Evolutionary conservation across 345 rosid species (phyloP).

Genomic region (Euphorbia tirucalli): DNA sequence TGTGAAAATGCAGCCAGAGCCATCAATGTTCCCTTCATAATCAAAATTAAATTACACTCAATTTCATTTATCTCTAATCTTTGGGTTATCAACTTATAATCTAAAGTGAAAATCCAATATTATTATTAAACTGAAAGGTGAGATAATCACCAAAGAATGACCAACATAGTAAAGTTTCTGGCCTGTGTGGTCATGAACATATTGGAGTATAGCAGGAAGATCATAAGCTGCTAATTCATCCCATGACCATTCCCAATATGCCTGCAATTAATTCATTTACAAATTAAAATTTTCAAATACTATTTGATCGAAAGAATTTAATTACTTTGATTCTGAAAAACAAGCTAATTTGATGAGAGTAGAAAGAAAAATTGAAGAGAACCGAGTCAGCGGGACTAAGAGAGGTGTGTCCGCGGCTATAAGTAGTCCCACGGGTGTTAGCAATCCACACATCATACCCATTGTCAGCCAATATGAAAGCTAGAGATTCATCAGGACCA

Average conservation of each 20-base stretch:
- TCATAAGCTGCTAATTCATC: slow-evolving; percentile 31
- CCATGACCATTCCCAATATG: slow-evolving; percentile 37
- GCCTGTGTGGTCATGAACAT: slow-evolving; percentile 27
- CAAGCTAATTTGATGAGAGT: too few species aligned
- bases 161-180: slow-evolving; percentile 34
- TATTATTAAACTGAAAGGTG: too few species aligned
- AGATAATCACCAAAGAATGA: slow-evolving; percentile 26
- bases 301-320: too few species aligned
- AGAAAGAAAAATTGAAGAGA: not conserved
- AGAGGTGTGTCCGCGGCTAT: slow-evolving; percentile 36
- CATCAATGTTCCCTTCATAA: slow-evolving; percentile 39
- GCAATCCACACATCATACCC: slow-evolving; percentile 50
- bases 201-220: slow-evolving; percentile 25
- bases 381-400: slow-evolving; percentile 32
- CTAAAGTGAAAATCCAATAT: too few species aligned
- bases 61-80: too few species aligned
- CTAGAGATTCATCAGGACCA: slow-evolving; percentile 31
- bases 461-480: slow-evolving; percentile 38
- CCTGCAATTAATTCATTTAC: slow-evolving; percentile 22
- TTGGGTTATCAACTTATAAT: too few species aligned
- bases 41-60: not conserved
- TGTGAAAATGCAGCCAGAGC: slow-evolving; percentile 44
- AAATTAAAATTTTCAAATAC: too few species aligned
- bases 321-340: too few species aligned
- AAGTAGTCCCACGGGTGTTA: slow-evolving; percentile 40